Evolutionary conservation across 106 monocot genomes (phyloP).

Genomic region (Amphibolis antarctica): DNA sequence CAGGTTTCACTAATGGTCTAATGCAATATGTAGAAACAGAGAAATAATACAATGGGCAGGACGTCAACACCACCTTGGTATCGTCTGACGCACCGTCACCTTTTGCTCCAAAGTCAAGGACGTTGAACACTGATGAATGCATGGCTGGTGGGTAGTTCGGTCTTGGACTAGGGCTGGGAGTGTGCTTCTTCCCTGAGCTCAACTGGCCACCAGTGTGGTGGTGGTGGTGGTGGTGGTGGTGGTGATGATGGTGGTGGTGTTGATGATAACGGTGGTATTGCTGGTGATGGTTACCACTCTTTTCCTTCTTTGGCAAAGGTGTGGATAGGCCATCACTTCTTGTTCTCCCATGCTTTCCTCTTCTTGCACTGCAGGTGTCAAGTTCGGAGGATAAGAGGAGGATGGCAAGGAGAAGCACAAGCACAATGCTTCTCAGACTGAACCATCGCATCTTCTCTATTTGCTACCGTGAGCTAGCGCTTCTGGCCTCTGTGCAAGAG

Average conservation of each 20-base stretch:
- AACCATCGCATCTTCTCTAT: conserved; percentile 12
- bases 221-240: not conserved
- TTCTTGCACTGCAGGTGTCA: conserved; percentile 19
- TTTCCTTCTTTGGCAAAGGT: conserved; percentile 7
- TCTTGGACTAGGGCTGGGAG: conserved; percentile 2
- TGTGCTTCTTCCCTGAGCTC: conserved; percentile 2
- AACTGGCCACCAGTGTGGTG: conserved; percentile 1
- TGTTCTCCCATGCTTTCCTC: conserved; percentile 19
- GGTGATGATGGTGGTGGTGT: conserved; percentile 5
- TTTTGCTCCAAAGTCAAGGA: conserved; percentile 72
- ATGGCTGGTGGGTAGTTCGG: conserved; percentile 2
- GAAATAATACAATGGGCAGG: not conserved
- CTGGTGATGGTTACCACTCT: not conserved
- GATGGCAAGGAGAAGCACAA: conserved; percentile 12
- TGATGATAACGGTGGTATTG: no score
- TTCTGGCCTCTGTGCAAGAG: not conserved
- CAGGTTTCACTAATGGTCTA: no score
- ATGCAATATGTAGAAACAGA: not conserved
- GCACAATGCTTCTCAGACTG: conserved; percentile 7
- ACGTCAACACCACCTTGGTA: conserved; percentile 43
- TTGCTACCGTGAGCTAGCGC: conserved; percentile 1
- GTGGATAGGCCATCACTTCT: not conserved
- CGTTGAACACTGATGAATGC: conserved; percentile 29
- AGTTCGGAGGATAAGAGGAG: conserved; percentile 12
- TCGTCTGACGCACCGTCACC: conserved; percentile 72